A percentile compares a stretch with the other conserved stretches of the same genome.
phyloP scores from a whole-genome alignment of 2,329 filamentous ascomycete species.

The Albifimbria verrucaria region DNA sequence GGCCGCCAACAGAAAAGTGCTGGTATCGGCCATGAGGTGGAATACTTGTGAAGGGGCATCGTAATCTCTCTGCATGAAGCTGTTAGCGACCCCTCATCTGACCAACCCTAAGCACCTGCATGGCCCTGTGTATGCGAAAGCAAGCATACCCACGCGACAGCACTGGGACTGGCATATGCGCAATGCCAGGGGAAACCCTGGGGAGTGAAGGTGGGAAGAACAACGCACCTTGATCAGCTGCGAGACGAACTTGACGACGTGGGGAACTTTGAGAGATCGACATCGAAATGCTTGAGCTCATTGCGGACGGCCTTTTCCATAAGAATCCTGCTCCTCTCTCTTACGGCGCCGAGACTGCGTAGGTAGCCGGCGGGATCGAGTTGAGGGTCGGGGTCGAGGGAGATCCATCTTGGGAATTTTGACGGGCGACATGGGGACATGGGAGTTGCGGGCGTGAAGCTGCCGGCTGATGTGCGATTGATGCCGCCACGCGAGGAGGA shows the following conservation, averaged over 20 bases:
- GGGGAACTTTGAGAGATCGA: slow-evolving; percentile 79
- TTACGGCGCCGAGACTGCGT: slow-evolving; percentile 81
- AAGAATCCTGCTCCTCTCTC: slow-evolving; percentile 72
- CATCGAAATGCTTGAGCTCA: slow-evolving; percentile 79
- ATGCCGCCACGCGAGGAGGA: slow-evolving; percentile 43
- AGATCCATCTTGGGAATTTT: slow-evolving; percentile 74
- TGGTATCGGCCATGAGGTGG: slow-evolving; percentile 85
- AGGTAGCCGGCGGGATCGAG: slow-evolving; percentile 89
- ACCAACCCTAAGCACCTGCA: too few relatives aligned
- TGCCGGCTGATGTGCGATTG: slow-evolving; percentile 51
- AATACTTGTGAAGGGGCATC: slow-evolving; percentile 60
- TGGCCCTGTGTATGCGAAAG: too few relatives aligned
- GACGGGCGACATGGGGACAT: slow-evolving; percentile 46
- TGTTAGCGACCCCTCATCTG: background rate
- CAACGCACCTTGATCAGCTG: slow-evolving; percentile 80
- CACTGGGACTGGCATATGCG: background rate
- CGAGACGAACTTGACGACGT: slow-evolving; percentile 84
- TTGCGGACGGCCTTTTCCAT: slow-evolving; percentile 75
- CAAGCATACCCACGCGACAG: background rate
- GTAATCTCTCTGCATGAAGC: slow-evolving; percentile 45
- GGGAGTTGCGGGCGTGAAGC: slow-evolving; percentile 44
- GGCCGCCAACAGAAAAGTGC: slow-evolving; percentile 78
- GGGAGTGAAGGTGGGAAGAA: background rate
- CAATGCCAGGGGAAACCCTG: background rate
- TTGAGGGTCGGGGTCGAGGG: slow-evolving; percentile 80